phyloP scores from a whole-genome alignment of 23 red algal genomes.

The Agarophyton chilense region DNA sequence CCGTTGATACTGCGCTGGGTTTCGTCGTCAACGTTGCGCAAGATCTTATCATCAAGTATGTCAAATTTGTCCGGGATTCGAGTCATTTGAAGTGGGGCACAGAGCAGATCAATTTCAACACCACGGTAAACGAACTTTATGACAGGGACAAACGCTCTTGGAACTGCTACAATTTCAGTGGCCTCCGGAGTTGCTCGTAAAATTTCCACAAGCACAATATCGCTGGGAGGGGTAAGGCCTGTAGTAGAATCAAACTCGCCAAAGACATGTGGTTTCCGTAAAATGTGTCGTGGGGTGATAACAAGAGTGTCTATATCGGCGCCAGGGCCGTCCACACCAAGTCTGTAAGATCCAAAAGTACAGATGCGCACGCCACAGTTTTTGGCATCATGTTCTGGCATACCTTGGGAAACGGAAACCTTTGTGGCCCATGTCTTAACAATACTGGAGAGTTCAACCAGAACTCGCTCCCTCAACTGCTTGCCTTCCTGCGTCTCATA shows the following conservation, averaged over 20 bases:
- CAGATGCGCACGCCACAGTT: slow-evolving; percentile 91
- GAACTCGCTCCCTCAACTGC: slow-evolving; percentile 77
- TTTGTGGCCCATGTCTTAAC: slow-evolving; percentile 88
- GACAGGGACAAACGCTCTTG: slow-evolving; percentile 93
- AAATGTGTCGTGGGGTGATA: slow-evolving; percentile 84
- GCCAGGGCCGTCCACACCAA: slow-evolving; percentile 96
- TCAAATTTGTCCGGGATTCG: slow-evolving; percentile 88
- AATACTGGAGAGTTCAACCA: slow-evolving; percentile 76
- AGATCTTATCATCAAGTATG: slow-evolving; percentile 93
- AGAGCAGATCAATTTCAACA: slow-evolving; percentile 99
- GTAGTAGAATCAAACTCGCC: slow-evolving; percentile 65
- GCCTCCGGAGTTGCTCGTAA: slow-evolving; percentile 69
- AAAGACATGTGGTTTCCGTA: slow-evolving; percentile 89
- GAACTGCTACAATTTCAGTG: slow-evolving; percentile 88
- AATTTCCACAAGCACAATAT: slow-evolving; percentile 81
- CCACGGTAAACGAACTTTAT: slow-evolving; percentile 93
- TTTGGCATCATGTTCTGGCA: slow-evolving; percentile 86
- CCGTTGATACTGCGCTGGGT: slow-evolving; percentile 99
- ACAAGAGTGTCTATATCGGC: slow-evolving; percentile 99
- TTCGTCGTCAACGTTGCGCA: slow-evolving; percentile 98
- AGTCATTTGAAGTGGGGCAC: slow-evolving; percentile 85
- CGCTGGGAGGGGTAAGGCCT: slow-evolving; percentile 59
- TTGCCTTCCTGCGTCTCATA: slow-evolving; percentile 86
- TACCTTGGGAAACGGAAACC: slow-evolving; percentile 83
- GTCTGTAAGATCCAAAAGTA: slow-evolving; percentile 97